A percentile compares a stretch with the other conserved stretches of the same genome.
These are phyloP conservation scores for Inga laurina DNA, from an alignment of 306 rosid genomes.

Conservation along the genomic window DNA sequence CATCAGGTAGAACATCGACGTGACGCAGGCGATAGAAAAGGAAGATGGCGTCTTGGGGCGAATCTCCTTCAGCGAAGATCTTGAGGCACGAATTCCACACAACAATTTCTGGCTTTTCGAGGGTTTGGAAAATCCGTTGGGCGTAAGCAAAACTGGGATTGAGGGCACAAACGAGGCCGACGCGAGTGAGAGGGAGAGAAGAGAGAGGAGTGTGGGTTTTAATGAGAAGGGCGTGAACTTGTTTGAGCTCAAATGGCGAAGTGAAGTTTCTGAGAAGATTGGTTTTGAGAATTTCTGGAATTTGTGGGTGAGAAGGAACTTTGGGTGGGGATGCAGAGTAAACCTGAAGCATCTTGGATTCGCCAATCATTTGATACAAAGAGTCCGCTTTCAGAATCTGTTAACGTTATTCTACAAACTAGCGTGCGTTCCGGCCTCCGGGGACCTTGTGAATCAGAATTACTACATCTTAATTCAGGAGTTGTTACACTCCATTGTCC, in stretches of 20 bases:
- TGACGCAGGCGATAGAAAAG: conserved; percentile 44
- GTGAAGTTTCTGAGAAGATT: conserved; percentile 49
- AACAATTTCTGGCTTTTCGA: conserved; percentile 18
- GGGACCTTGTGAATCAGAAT: no score
- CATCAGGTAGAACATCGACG: conserved; percentile 39
- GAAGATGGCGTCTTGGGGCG: conserved; percentile 40
- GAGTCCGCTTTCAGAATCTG: neutral
- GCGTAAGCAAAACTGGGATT: conserved; percentile 47
- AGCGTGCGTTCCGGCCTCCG: neutral
- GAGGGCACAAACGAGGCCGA: conserved; percentile 49
- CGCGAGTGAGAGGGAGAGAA: conserved; percentile 47
- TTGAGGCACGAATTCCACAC: conserved; percentile 56
- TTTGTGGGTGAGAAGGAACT: conserved; percentile 8
- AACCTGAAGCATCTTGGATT: conserved; percentile 21
- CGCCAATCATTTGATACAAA: neutral
- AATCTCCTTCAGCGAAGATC: conserved; percentile 38
- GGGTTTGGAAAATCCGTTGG: conserved; percentile 31
- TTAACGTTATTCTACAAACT: neutral
- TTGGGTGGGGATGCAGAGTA: conserved; percentile 1
- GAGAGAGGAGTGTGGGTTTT: conserved; percentile 49
- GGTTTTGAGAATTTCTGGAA: conserved; percentile 6
- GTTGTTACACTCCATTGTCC: no score
- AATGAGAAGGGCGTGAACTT: conserved; percentile 57
- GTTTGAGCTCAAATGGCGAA: conserved; percentile 60
- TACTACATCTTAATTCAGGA: no score